Conservation (phyloP, 441 rosid species). For the Pelargonium citronellum region DNA sequence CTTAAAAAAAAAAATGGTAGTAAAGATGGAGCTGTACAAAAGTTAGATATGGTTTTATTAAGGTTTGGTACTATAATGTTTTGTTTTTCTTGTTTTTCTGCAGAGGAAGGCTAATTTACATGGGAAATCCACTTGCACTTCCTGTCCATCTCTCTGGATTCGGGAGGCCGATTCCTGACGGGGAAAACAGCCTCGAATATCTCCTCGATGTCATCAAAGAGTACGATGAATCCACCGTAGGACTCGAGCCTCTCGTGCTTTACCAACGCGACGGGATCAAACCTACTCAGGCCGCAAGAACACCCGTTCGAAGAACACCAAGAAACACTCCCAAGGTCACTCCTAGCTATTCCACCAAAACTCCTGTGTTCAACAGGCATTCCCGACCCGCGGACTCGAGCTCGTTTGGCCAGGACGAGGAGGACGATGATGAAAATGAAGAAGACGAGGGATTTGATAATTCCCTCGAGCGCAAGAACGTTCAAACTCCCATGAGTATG, state of each 20-base stretch:
- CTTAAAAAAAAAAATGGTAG: too few relatives aligned
- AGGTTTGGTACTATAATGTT: too few relatives aligned
- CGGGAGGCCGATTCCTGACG: slow-evolving; percentile 64
- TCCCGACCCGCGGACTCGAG: slow-evolving; percentile 18
- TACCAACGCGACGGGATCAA: slow-evolving; percentile 53
- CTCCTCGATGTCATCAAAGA: slow-evolving; percentile 66
- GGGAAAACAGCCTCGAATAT: slow-evolving; percentile 65
- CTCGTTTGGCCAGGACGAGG: slow-evolving; percentile 20
- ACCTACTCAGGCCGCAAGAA: slow-evolving; percentile 41
- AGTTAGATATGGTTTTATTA: too few relatives aligned
- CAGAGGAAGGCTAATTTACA: slow-evolving; percentile 59
- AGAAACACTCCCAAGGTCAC: slow-evolving; percentile 23
- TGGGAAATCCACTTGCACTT: slow-evolving; percentile 51
- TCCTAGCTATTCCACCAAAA: slow-evolving; percentile 15
- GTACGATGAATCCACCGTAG: slow-evolving; percentile 55
- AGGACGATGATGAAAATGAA: slow-evolving; percentile 23
- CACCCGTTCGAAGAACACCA: slow-evolving; percentile 39
- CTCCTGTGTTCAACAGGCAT: not conserved
- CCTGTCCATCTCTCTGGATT: slow-evolving; percentile 51
- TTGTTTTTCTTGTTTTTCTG: not conserved
- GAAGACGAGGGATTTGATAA: slow-evolving; percentile 41
- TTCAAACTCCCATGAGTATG: slow-evolving; percentile 41
- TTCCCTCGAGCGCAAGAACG: slow-evolving; percentile 43
- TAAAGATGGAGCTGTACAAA: too few relatives aligned
- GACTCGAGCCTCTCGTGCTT: slow-evolving; percentile 54